Evolutionary conservation across 495 filamentous ascomycete species (phyloP).

Genomic region (Aspergillus carlsbadensis): DNA sequence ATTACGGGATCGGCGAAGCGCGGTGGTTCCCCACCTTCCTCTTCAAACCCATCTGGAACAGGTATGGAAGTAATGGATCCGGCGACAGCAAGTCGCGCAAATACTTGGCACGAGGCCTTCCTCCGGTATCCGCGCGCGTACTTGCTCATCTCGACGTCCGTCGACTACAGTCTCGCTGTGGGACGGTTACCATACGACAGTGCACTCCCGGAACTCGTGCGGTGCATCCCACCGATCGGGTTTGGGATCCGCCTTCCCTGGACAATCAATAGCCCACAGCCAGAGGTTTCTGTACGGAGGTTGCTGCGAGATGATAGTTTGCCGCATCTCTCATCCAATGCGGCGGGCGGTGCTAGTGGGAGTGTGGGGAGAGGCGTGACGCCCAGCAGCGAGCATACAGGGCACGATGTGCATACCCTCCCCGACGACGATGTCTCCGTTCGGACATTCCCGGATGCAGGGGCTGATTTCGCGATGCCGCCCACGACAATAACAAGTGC

Average conservation of each 20-base stretch:
- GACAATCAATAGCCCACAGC: constrained; percentile 11
- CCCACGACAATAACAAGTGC: background rate
- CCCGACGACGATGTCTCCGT: constrained; percentile 6
- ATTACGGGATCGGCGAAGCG: background rate
- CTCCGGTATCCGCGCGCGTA: constrained; percentile 33
- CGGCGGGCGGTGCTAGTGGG: background rate
- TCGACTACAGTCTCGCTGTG: constrained; percentile 31
- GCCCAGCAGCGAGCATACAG: constrained; percentile 4
- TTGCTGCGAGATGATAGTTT: background rate
- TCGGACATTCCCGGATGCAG: background rate
- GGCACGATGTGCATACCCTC: constrained; percentile 4
- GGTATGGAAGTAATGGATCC: background rate
- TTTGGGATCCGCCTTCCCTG: constrained; percentile 26
- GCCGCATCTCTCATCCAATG: background rate
- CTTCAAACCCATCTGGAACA: background rate
- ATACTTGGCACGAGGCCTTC: constrained; percentile 34
- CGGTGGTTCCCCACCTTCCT: background rate
- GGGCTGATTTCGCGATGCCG: background rate
- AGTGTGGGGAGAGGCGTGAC: background rate
- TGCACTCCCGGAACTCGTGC: constrained; percentile 27
- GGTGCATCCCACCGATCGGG: constrained; percentile 23
- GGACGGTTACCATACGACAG: constrained; percentile 26
- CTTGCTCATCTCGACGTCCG: constrained; percentile 32
- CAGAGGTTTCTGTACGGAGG: background rate
- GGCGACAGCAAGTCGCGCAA: constrained; percentile 6